Evolutionary conservation across 768 basidiomycete genomes (phyloP).

Genomic region (Gloeopeniophorella convolvens): DNA sequence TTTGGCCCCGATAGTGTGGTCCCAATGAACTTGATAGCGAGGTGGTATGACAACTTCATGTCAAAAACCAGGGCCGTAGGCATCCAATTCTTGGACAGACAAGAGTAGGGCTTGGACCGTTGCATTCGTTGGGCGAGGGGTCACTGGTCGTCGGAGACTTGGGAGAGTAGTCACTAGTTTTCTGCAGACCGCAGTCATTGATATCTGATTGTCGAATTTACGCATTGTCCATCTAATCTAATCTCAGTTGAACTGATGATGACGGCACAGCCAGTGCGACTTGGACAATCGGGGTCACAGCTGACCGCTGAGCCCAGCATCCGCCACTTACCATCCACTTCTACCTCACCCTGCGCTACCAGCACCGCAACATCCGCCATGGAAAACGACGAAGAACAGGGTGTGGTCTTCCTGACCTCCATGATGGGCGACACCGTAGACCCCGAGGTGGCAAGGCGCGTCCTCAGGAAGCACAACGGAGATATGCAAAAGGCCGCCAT

Average conservation of each 20-base stretch:
- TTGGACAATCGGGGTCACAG: no score
- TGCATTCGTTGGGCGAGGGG: no score
- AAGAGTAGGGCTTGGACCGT: no score
- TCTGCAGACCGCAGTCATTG: not conserved
- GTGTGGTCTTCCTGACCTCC: conserved; percentile 29
- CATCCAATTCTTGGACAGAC: conserved; percentile 52
- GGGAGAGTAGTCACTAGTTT: no score
- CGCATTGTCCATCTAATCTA: no score
- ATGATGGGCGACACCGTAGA: conserved; percentile 39
- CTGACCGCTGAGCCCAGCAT: no score
- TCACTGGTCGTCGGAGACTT: no score
- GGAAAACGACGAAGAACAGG: conserved; percentile 26
- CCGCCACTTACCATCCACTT: no score
- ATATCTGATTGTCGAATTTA: no score
- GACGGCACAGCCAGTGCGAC: no score
- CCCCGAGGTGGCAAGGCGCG: conserved; percentile 42
- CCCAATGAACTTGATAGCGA: conserved; percentile 55
- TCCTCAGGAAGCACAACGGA: conserved; percentile 55
- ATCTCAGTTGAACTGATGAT: conserved; percentile 3
- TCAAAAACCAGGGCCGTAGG: conserved; percentile 54
- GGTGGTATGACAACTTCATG: conserved; percentile 67
- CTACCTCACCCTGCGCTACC: not conserved
- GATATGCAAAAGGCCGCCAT: conserved; percentile 36
- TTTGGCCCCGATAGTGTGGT: conserved; percentile 47
- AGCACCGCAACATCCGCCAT: not conserved